Conservation (phyloP, 1,284 basidiomycete genomes). For the Austroboletus niveus region DNA sequence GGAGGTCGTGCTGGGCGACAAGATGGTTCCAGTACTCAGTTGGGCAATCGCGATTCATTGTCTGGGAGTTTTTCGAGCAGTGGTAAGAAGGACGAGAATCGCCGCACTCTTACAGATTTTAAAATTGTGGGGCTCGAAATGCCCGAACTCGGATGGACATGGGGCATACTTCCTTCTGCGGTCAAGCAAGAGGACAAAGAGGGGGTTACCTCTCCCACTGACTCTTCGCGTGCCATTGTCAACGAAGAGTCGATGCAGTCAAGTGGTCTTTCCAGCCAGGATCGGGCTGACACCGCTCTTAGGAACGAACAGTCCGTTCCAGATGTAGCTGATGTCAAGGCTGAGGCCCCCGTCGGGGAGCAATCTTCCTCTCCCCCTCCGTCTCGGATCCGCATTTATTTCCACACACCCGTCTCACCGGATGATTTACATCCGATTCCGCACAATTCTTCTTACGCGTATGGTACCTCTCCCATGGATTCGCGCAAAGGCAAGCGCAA, state of each 20-base stretch:
- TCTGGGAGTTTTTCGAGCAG: conserved; percentile 42
- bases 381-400: conserved; percentile 81
- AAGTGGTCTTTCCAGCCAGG: conserved; percentile 28
- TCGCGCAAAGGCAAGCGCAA: conserved; percentile 78
- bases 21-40: conserved; percentile 41
- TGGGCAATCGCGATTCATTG: conserved; percentile 44
- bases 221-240: conserved; percentile 30
- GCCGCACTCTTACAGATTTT: conserved; percentile 92
- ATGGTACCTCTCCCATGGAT: conserved; percentile 50
- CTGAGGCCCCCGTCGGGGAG: conserved; percentile 26
- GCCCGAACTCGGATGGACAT: conserved; percentile 67
- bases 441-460: conserved; percentile 44
- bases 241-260: conserved; percentile 43
- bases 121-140: conserved; percentile 90
- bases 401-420: conserved; percentile 78
- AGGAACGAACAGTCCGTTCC: conserved; percentile 31
- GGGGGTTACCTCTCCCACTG: conserved; percentile 29
- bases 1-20: conserved; percentile 51
- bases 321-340: conserved; percentile 29
- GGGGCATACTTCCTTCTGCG: conserved; percentile 53
- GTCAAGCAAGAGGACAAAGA: conserved; percentile 39
- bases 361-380: conserved; percentile 51
- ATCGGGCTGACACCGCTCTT: conserved; percentile 25
- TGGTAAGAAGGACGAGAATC: conserved; percentile 78
- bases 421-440: conserved; percentile 74